Evolutionary conservation across 2,329 filamentous ascomycete species (phyloP).

Genomic region (Venturia carpophila): DNA sequence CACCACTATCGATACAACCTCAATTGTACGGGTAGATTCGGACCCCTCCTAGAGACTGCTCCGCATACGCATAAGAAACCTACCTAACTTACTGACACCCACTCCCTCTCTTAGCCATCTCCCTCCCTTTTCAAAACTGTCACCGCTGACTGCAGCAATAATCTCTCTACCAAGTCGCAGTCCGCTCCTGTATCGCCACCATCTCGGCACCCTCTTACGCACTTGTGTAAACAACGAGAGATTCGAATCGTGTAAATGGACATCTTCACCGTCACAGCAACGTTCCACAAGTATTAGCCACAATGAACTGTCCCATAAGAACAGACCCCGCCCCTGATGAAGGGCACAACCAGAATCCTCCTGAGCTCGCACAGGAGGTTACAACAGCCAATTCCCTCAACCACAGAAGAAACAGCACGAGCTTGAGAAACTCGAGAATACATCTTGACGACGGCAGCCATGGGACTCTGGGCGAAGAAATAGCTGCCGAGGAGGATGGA

Average conservation of each 20-base stretch:
- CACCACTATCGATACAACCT: not conserved
- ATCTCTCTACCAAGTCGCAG: not conserved
- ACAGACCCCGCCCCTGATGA: constrained; percentile 48
- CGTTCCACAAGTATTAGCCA: constrained; percentile 17
- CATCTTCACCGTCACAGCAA: not conserved
- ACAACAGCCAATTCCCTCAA: constrained; percentile 57
- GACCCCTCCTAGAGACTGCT: not conserved
- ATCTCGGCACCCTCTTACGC: not conserved
- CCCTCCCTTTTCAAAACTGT: not conserved
- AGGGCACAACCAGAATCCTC: constrained; percentile 55
- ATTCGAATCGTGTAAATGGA: not conserved
- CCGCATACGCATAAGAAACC: not conserved
- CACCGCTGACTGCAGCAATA: not conserved
- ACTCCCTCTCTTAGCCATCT: not conserved
- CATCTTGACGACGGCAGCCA: constrained; percentile 30
- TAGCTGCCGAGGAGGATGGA: constrained; percentile 20
- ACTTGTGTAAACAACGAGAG: not conserved
- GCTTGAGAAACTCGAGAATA: constrained; percentile 27
- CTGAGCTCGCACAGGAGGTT: constrained; percentile 48
- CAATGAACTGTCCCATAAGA: constrained; percentile 59
- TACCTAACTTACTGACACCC: not conserved
- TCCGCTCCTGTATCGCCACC: not conserved
- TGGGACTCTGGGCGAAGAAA: constrained; percentile 22
- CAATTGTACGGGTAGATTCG: not conserved
- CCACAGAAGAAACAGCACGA: constrained; percentile 29